Evolutionary conservation across 1,139 yeast genomes (phyloP).

Genomic region (Suhomyces atakaporum): DNA sequence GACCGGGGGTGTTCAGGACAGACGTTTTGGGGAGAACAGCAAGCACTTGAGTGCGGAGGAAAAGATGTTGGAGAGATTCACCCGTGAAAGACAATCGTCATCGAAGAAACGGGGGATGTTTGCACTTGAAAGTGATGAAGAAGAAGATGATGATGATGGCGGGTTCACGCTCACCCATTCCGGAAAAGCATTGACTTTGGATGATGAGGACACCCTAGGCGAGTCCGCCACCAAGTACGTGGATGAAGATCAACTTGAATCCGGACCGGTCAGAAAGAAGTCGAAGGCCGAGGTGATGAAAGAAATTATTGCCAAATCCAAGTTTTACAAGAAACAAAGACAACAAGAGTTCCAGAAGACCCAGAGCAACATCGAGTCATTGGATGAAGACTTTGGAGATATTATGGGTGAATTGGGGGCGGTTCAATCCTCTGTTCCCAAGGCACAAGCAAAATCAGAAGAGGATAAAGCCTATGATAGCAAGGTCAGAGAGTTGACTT

Average conservation of each 20-base stretch:
- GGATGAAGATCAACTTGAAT: slow-evolving; percentile 38
- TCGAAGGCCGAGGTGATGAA: slow-evolving; percentile 95
- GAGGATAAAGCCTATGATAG: slow-evolving; percentile 69
- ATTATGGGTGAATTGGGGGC: slow-evolving; percentile 65
- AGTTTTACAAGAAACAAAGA: slow-evolving; percentile 84
- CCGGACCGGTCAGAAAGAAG: slow-evolving; percentile 60
- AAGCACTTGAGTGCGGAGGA: slow-evolving; percentile 76
- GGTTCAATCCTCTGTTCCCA: too few species aligned
- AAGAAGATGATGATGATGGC: slow-evolving; percentile 51
- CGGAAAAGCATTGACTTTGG: slow-evolving; percentile 66
- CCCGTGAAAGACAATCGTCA: slow-evolving; percentile 74
- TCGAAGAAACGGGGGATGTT: slow-evolving; percentile 56
- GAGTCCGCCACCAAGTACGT: slow-evolving; percentile 26
- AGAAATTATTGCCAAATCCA: slow-evolving; percentile 93
- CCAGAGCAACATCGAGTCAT: slow-evolving; percentile 67
- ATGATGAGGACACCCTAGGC: slow-evolving; percentile 25
- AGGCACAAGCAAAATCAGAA: slow-evolving; percentile 38
- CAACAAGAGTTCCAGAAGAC: slow-evolving; percentile 75
- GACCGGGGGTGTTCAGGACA: slow-evolving; percentile 78
- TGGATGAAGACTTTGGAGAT: slow-evolving; percentile 79
- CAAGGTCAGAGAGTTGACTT: slow-evolving; percentile 73
- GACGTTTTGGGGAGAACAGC: slow-evolving; percentile 91
- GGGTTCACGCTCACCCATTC: slow-evolving; percentile 69
- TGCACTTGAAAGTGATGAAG: slow-evolving; percentile 71
- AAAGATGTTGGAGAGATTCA: slow-evolving; percentile 92